These are phyloP conservation scores for Tetracentron sinense DNA, from an alignment of 164 flowering plant species.

Conservation along the genomic window DNA sequence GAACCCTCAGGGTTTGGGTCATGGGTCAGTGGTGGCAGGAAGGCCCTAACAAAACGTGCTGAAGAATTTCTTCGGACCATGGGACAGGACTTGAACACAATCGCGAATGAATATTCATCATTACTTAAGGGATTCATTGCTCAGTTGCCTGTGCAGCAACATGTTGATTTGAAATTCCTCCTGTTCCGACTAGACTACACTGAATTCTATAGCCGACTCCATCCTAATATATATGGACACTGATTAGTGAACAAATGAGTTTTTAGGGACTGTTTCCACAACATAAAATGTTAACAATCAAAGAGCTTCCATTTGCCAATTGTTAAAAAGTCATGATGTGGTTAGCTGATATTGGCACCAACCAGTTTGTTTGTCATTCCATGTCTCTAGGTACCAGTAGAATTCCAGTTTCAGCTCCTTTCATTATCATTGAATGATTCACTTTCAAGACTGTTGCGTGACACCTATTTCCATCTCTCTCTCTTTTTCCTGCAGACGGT, in stretches of 20 bases:
- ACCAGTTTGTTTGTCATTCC: not conserved
- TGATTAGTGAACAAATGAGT: slow-evolving; percentile 5
- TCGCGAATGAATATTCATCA: slow-evolving; percentile 70
- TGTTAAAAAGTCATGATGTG: slow-evolving; percentile 8
- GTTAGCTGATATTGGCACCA: slow-evolving; percentile 8
- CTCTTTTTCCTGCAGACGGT: slow-evolving; percentile 19
- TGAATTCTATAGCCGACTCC: slow-evolving; percentile 72
- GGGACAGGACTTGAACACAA: slow-evolving; percentile 62
- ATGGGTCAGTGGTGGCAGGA: slow-evolving; percentile 77
- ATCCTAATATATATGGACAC: slow-evolving; percentile 22
- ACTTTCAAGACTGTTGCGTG: not conserved
- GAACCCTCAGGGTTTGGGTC: slow-evolving; percentile 45
- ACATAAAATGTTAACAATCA: slow-evolving; percentile 8
- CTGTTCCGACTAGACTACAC: slow-evolving; percentile 92
- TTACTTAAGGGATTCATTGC: slow-evolving; percentile 76
- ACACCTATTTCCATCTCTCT: not conserved
- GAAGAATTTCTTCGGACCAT: slow-evolving; percentile 69
- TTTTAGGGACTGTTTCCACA: no score
- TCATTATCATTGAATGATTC: not conserved
- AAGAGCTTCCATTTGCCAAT: not conserved
- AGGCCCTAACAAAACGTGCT: slow-evolving; percentile 75
- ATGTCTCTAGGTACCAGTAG: slow-evolving; percentile 4
- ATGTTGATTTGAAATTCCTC: slow-evolving; percentile 90
- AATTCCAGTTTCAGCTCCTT: not conserved
- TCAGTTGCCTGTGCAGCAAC: slow-evolving; percentile 89